phyloP scores from a whole-genome alignment of 2,329 filamentous ascomycete genomes.

The Paracamarosporium sp. region DNA sequence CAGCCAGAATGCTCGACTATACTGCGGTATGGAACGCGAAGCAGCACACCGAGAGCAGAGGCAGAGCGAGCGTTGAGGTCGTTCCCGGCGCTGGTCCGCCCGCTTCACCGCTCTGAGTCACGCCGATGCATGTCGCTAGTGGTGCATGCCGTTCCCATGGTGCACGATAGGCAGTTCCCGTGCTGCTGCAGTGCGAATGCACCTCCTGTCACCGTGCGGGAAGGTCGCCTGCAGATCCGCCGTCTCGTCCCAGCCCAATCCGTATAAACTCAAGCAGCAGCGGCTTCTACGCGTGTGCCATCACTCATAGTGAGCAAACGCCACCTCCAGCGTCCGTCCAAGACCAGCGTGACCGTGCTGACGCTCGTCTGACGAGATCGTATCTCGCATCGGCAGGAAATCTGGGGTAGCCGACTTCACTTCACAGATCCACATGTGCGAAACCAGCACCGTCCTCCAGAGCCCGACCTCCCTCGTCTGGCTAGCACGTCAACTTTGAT shows the following conservation, averaged over 20 bases:
- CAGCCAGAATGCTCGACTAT: no score
- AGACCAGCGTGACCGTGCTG: background rate
- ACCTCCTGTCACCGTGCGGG: background rate
- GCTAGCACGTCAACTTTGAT: background rate
- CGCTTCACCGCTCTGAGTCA: slow-evolving; percentile 28
- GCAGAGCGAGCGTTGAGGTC: background rate
- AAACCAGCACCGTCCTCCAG: background rate
- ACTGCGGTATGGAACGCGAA: background rate
- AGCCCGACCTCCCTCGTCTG: background rate
- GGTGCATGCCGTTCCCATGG: background rate
- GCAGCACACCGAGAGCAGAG: background rate
- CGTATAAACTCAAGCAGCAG: background rate
- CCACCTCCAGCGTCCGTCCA: background rate
- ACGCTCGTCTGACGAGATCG: background rate
- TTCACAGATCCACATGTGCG: background rate
- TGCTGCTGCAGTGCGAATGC: slow-evolving; percentile 5
- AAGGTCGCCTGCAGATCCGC: background rate
- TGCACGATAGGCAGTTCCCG: slow-evolving; percentile 2
- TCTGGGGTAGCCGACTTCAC: background rate
- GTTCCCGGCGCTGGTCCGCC: slow-evolving; percentile 10
- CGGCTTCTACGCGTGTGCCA: background rate
- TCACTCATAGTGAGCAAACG: background rate
- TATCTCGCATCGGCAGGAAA: background rate
- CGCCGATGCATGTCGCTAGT: background rate
- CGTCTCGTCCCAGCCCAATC: background rate